Base-by-base conservation (phyloP, 2,329 filamentous ascomycete species). In the Gnomoniopsis smithogilvyi region DNA sequence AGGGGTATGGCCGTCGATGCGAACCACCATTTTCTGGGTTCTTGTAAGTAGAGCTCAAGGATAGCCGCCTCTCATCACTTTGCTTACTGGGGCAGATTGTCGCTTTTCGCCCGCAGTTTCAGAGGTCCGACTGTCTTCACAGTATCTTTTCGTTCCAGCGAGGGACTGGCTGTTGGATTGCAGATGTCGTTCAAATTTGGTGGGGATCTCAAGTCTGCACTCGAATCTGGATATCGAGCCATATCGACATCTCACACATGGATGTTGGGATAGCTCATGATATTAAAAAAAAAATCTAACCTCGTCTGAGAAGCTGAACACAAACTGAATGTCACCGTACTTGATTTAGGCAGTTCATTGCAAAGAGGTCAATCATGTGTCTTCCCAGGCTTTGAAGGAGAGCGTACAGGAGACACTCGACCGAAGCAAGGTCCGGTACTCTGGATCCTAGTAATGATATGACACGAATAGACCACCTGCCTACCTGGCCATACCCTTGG, bases 1-100 rank as follows among this genome's bases (percentile, higher is more conserved):
- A 90, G 77, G 3, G 84, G 84, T 48, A 85, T 72, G 3, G 72
- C 73, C 3, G 71, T 76, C 1, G 70, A 72, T 38, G 72, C 74
- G 56, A 75, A 71, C 72, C 72, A 76, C 74, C 73, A 76, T 47
- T 67, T 65, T 64, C 69, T 74, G 51, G 17, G 10, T 49, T 4
- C 19, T 3, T 22, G 21, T 26, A 36, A 54, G 51, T 38, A 48
- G 12, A 8, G 45, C 38, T 19, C 8, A n/a, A 57, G 15, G 30
- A 24, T 24, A 38, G 3, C 6, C 8, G 15, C 21, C 43, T 51
- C 36, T 48, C 36, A 50, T 51, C 49, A 24, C 15, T 47, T 41
- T 43, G 46, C 57, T 38, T 46, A 55, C 51, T 55, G 51, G 21
- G 47, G 46, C n/a, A 30, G 24, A 12, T 26, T 24, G 22, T 43